A percentile compares a stretch with the other conserved stretches of the same genome.
Evolutionary conservation across 148 eudicot species (phyloP).

Genomic region (Rhododendron williamsianum): DNA sequence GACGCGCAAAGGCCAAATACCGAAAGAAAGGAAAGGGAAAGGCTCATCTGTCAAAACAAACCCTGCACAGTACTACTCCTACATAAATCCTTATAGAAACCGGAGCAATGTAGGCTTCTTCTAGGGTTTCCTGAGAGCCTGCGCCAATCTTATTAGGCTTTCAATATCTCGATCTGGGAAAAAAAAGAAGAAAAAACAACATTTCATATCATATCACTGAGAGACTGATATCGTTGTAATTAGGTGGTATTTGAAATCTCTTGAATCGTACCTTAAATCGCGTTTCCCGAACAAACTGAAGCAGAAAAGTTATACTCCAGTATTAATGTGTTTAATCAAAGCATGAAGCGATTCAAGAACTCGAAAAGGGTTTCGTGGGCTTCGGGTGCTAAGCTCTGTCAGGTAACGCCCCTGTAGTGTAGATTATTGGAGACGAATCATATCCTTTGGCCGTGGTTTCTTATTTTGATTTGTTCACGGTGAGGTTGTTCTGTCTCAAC

Average conservation of each 20-base stretch:
- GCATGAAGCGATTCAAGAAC: slow-evolving; percentile 1
- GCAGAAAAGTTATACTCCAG: not conserved
- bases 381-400: slow-evolving; percentile 30
- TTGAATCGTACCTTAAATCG: not conserved
- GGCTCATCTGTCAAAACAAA: not conserved
- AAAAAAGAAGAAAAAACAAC: not conserved
- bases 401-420: slow-evolving; percentile 16
- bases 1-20: not conserved
- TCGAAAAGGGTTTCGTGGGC: slow-evolving; percentile 33
- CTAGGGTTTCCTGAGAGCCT: not conserved
- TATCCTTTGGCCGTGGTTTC: not conserved
- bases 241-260: not conserved
- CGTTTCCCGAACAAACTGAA: not conserved
- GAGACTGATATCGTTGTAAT: not conserved
- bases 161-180: not conserved
- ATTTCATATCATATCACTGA: not conserved
- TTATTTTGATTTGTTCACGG: not conserved
- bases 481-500: not conserved
- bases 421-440: not conserved
- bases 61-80: not conserved
- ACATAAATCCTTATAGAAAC: no score
- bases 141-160: not conserved
- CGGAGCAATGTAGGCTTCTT: not conserved
- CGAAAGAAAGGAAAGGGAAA: not conserved
- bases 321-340: not conserved